Percentiles rank a stretch among this genome's conserved stretches.
Evolutionary conservation across 352 stramenopile genomes (phyloP).

Genomic region (Phytophthora chlamydospora): DNA sequence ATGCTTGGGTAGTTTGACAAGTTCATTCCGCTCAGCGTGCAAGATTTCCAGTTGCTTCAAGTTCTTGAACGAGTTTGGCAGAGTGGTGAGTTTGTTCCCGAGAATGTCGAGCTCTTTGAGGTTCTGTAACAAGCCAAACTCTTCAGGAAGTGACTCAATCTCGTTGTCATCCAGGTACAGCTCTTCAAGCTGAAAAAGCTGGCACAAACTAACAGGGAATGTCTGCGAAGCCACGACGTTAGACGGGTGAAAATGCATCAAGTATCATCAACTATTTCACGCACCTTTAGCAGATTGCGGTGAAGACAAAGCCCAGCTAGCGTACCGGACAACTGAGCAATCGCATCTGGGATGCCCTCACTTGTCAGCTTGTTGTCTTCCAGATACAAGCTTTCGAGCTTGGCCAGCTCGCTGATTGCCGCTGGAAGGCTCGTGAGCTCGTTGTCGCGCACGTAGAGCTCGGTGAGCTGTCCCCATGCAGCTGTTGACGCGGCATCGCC

Average conservation of each 20-base stretch:
- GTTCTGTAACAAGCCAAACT: slow-evolving; percentile 76
- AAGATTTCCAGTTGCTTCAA: slow-evolving; percentile 80
- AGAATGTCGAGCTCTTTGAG: slow-evolving; percentile 80
- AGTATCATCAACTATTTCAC: not conserved
- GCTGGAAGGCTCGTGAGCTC: slow-evolving; percentile 56
- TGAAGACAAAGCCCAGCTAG: slow-evolving; percentile 81
- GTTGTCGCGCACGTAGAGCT: slow-evolving; percentile 89
- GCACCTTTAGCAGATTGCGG: slow-evolving; percentile 76
- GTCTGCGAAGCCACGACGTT: slow-evolving; percentile 33
- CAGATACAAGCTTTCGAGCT: slow-evolving; percentile 85
- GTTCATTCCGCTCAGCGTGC: slow-evolving; percentile 77
- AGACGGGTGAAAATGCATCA: not conserved
- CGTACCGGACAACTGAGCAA: slow-evolving; percentile 48
- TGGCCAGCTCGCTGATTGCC: slow-evolving; percentile 54
- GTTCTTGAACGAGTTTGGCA: slow-evolving; percentile 75
- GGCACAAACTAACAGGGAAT: slow-evolving; percentile 67
- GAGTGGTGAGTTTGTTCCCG: slow-evolving; percentile 64
- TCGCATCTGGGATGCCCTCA: slow-evolving; percentile 57
- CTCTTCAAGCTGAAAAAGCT: slow-evolving; percentile 76
- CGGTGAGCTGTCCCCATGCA: slow-evolving; percentile 56
- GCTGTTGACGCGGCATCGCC: slow-evolving; percentile 25
- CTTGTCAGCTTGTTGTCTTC: slow-evolving; percentile 85
- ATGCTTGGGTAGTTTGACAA: slow-evolving; percentile 80
- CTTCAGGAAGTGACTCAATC: slow-evolving; percentile 68
- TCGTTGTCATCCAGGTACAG: slow-evolving; percentile 86